Base-by-base conservation (phyloP, 1,284 basidiomycete genomes). In the Mycosarcoma mackinlayi region DNA sequence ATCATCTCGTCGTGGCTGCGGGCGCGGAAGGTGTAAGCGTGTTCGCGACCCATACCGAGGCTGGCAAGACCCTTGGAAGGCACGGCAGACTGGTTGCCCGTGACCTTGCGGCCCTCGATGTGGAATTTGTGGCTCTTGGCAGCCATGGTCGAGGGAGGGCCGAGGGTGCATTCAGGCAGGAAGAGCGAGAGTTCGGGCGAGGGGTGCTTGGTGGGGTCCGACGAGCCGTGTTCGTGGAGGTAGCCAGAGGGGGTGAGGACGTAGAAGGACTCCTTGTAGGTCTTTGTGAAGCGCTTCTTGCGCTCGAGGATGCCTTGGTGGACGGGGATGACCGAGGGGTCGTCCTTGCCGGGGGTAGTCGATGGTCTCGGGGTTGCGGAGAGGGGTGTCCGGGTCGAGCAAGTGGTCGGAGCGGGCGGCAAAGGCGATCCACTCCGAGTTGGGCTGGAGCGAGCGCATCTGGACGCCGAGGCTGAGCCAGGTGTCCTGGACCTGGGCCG, bases 361-460 rank as follows among this genome's bases (percentile, higher is more conserved):
- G 83, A 98, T 92, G 44, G 84, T 84, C 76, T 85, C 80, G 52
- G 83, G 83, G 81, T 84, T 84, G 46, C 84, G 87, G 84, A 82
- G 77, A 94, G 87, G 21, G 91, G 95, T 14, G 94, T 98, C 83
- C 1, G 96, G 96, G 85, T 98, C 94, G 71, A 98, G 88, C 19
- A 98, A 88, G 84, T 98, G 95, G 84, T 98, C 95, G 33, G 90
- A 90, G 46, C 96, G 89, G 1, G 93, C 93, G 18, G 92, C 91
- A 83, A 98, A 98, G 16, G 93, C 88, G 74, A 98, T 92, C 95
- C 95, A 98, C 84, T 98, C 96, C 61, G 91, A 87, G 83, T 97
- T 94, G 4, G 96, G 91, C 58, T 92, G 89, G 59, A 98, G 88
- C 33, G 89, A 87, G 40, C 89, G 88, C 89, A 98, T 92, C 79